Evolutionary conservation across 768 basidiomycete species (phyloP), one percentile per base, ranked within the genome.

Genomic region (Tubosaeta sp.): DNA sequence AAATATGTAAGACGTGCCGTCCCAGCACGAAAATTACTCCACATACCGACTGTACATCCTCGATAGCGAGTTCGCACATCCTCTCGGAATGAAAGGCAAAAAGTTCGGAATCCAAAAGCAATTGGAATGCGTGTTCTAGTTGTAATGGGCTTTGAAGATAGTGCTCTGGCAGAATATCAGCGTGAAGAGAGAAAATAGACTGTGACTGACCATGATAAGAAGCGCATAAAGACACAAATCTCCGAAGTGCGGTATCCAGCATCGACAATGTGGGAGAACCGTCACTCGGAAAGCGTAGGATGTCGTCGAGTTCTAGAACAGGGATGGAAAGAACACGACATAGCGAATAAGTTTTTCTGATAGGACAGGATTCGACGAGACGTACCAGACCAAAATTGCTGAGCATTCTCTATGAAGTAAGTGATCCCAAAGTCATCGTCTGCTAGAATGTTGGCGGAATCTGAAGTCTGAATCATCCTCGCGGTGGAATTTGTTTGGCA

Each of bases 341-440:
- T 43, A 45, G 50, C 17, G 19, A 44, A 46, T 54, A 29, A 58
- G 46, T 42, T 17, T 34, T 33, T 46, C 45, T 45, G 55, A 53
- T 37, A 37, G n/a, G n/a, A n/a, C 37, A 52, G 22, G 32, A 16
- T 46, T 49, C 47, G 48, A 50, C 43, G 45, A 49, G 39, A 65
- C 86, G 57, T 63, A 92, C 90, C 90, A 60, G 88, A 85, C 91
- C 91, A 94, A 68, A 93, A 94, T 69, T 93, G 89, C 58, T 88
- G 89, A 41, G 88, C 81, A 51, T 82, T 87, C 58, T 88, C 84
- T 58, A 94, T 85, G 54, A 87, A 77, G 70, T 92, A 94, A 26
- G 85, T 82, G 54, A 91, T 86, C 29, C 85, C 88, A n/a, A 88
- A 74, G 41, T 82, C 81, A 58, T 88, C 86, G 65, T 84, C 77